A percentile compares a stretch with the other conserved stretches of the same genome.
Evolutionary conservation across 768 basidiomycete genomes (phyloP).

Genomic region (Tremella yokohamensis): DNA sequence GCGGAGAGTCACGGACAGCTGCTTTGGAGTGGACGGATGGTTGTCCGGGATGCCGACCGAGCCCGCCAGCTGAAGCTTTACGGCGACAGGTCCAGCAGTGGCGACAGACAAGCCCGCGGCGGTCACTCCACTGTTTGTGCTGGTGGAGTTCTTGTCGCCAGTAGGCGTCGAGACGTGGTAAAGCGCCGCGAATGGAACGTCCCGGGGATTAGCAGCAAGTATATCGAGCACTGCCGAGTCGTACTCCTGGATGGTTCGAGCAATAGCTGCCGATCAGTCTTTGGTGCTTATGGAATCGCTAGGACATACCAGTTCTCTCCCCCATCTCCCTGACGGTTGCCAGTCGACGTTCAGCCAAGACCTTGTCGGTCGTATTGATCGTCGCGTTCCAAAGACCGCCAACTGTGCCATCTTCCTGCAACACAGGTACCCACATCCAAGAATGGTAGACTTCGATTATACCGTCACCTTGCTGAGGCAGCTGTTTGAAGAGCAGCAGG

Average conservation of each 20-base stretch:
- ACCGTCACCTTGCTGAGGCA: conserved; percentile 32
- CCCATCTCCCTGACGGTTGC: conserved; percentile 43
- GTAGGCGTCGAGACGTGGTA: conserved; percentile 38
- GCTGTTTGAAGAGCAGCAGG: conserved; percentile 40
- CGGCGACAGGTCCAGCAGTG: background rate
- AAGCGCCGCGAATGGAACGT: conserved; percentile 43
- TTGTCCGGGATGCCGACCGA: conserved; percentile 37
- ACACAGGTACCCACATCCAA: conserved; percentile 47
- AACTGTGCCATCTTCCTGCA: conserved; percentile 38
- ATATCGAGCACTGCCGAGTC: conserved; percentile 41
- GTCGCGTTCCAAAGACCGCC: conserved; percentile 48
- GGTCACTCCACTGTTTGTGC: background rate
- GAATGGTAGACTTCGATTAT: conserved; percentile 42
- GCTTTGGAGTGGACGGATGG: conserved; percentile 30
- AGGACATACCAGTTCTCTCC: conserved; percentile 35
- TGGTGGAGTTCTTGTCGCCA: conserved; percentile 9
- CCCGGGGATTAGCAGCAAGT: conserved; percentile 32
- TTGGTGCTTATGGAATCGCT: background rate
- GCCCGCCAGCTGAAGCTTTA: conserved; percentile 33
- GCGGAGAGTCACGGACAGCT: conserved; percentile 10
- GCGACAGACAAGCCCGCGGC: background rate
- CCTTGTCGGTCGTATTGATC: conserved; percentile 42
- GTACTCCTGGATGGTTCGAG: conserved; percentile 41
- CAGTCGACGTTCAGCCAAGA: conserved; percentile 41
- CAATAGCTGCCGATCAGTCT: conserved; percentile 28